These are phyloP conservation scores for Diospyros lotus DNA, from an alignment of 148 eudicot genomes.

Conservation along the genomic window DNA sequence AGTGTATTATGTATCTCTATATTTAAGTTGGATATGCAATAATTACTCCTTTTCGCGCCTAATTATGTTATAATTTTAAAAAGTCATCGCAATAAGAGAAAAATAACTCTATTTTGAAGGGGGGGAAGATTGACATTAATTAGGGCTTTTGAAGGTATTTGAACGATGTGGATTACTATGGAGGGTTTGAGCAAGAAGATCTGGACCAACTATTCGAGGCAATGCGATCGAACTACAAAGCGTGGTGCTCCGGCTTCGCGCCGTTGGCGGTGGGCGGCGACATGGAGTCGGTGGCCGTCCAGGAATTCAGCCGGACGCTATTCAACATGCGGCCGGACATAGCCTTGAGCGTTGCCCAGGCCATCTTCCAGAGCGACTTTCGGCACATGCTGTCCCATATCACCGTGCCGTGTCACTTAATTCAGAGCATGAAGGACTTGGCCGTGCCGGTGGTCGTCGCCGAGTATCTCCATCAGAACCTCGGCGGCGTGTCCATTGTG, in stretches of 20 bases:
- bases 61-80: no score
- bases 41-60: no score
- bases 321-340: slow-evolving; percentile 94
- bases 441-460: slow-evolving; percentile 79
- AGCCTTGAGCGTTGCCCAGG: slow-evolving; percentile 54
- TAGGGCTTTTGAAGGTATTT: slow-evolving; percentile 38
- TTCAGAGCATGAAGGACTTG: slow-evolving; percentile 77
- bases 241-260: slow-evolving; percentile 77
- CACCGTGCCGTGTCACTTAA: slow-evolving; percentile 65
- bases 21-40: no score
- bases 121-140: no score
- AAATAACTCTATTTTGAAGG: no score
- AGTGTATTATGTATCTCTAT: no score
- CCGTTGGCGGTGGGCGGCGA: slow-evolving; percentile 80
- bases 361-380: slow-evolving; percentile 69
- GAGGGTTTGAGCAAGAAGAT: slow-evolving; percentile 82
- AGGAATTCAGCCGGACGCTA: slow-evolving; percentile 77
- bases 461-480: slow-evolving; percentile 72
- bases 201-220: slow-evolving; percentile 70
- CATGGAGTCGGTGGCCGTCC: slow-evolving; percentile 76
- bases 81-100: no score
- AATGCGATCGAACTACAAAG: slow-evolving; percentile 69
- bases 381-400: slow-evolving; percentile 54
- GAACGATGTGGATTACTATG: slow-evolving; percentile 75
- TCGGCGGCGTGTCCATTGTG: slow-evolving; percentile 65